phyloP scores from a whole-genome alignment of 108 stramenopile species.

The Skeletonema grethae region DNA sequence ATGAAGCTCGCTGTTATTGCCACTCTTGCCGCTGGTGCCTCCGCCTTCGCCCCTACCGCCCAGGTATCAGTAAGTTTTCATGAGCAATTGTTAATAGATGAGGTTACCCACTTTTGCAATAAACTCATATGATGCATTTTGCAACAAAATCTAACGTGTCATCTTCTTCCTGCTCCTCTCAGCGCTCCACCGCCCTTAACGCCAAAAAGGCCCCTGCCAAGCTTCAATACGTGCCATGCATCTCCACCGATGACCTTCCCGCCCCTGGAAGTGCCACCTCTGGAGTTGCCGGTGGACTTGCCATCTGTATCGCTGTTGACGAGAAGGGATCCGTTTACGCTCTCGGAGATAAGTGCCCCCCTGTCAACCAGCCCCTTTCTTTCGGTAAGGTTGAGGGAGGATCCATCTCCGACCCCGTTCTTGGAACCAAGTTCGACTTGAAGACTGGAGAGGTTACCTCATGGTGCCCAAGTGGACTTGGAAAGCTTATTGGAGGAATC shows the following conservation, averaged over 20 bases:
- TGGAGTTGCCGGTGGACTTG: slow-evolving; percentile 92
- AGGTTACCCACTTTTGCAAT: no score
- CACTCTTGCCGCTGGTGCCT: slow-evolving; percentile 44
- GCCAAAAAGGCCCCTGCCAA: slow-evolving; percentile 51
- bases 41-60: slow-evolving; percentile 48
- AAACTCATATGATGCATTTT: not conserved
- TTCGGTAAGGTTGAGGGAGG: slow-evolving; percentile 89
- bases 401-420: slow-evolving; percentile 91
- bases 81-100: not conserved
- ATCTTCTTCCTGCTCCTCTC: not conserved
- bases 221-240: slow-evolving; percentile 87
- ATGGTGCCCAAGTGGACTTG: slow-evolving; percentile 94
- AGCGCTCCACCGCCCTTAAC: slow-evolving; percentile 67
- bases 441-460: slow-evolving; percentile 91
- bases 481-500: slow-evolving; percentile 92
- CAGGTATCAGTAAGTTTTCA: slow-evolving; percentile 32
- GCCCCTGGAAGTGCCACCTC: slow-evolving; percentile 88
- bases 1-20: slow-evolving; percentile 52
- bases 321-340: slow-evolving; percentile 91
- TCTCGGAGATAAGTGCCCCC: slow-evolving; percentile 97
- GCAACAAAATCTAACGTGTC: not conserved
- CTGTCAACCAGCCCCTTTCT: slow-evolving; percentile 94
- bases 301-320: slow-evolving; percentile 97
- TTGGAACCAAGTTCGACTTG: slow-evolving; percentile 92
- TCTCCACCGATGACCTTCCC: slow-evolving; percentile 83